These are phyloP conservation scores for Beta vulgaris DNA, from an alignment of 148 eudicot genomes.

Conservation along the genomic window DNA sequence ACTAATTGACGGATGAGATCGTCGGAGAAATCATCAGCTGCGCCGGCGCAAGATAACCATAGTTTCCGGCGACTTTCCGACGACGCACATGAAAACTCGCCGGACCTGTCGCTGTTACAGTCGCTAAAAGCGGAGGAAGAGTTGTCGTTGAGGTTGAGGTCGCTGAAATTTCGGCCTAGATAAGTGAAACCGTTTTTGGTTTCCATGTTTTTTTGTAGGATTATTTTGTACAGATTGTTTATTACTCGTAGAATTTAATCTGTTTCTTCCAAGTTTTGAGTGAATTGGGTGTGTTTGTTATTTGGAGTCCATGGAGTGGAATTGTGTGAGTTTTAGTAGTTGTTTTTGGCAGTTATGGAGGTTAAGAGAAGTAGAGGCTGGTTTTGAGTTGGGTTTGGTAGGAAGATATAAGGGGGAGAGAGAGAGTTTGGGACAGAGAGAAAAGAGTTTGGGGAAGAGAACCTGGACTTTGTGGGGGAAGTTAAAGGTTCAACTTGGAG, in stretches of 20 bases:
- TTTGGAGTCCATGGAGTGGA: neutral
- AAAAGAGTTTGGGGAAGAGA: neutral
- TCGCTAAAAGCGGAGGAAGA: conserved; percentile 83
- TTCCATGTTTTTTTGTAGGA: conserved; percentile 37
- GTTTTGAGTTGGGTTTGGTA: neutral
- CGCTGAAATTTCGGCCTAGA: conserved; percentile 53
- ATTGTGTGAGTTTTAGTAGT: neutral
- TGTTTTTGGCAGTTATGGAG: neutral
- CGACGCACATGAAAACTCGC: conserved; percentile 59
- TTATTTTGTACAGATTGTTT: neutral
- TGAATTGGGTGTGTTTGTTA: neutral
- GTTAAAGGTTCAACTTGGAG: neutral
- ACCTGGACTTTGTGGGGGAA: neutral
- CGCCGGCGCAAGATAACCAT: conserved; percentile 47
- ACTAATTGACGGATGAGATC: conserved; percentile 59
- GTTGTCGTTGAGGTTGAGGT: conserved; percentile 34
- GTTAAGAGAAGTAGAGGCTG: neutral
- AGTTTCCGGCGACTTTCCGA: conserved; percentile 51
- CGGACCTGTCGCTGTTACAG: conserved; percentile 81
- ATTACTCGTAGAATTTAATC: neutral
- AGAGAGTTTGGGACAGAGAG: neutral
- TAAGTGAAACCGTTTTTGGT: conserved; percentile 44
- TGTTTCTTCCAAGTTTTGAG: neutral
- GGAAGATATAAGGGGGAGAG: neutral
- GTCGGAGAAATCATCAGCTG: conserved; percentile 51